phyloP scores from a whole-genome alignment of 495 filamentous ascomycete genomes.

The Annulohypoxylon maeteangense region DNA sequence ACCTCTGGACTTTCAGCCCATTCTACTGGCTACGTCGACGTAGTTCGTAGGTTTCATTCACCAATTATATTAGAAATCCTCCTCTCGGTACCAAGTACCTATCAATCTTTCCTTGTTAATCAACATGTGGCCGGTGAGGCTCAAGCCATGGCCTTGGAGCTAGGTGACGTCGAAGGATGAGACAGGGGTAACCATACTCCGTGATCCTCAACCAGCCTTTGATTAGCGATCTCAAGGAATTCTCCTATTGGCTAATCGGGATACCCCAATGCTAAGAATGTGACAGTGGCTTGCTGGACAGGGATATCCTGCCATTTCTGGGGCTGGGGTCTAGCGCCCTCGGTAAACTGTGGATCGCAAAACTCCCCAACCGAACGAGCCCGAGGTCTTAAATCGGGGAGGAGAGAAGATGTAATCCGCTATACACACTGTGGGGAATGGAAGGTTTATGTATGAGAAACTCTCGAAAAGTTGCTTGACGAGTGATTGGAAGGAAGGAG shows the following conservation, averaged over 20 bases:
- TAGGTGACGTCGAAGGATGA: constrained; percentile 21
- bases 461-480: neutral
- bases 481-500: too few species aligned
- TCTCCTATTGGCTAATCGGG: constrained; percentile 7
- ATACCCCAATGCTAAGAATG: constrained; percentile 21
- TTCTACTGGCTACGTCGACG: too few species aligned
- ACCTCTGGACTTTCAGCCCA: too few species aligned
- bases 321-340: neutral
- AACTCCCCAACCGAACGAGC: constrained; percentile 16
- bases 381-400: constrained; percentile 32
- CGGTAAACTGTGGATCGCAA: constrained; percentile 7
- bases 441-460: neutral
- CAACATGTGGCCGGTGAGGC: neutral
- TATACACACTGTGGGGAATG: neutral
- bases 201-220: constrained; percentile 1
- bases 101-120: too few species aligned
- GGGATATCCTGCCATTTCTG: constrained; percentile 1
- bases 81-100: neutral
- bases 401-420: neutral
- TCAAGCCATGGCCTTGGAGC: neutral
- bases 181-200: neutral
- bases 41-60: too few species aligned
- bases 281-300: neutral
- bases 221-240: neutral
- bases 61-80: neutral